A percentile compares a stretch with the other conserved stretches of the same genome.
phyloP scores from a whole-genome alignment of 305 asterid genomes.

The Solanum chacoense region DNA sequence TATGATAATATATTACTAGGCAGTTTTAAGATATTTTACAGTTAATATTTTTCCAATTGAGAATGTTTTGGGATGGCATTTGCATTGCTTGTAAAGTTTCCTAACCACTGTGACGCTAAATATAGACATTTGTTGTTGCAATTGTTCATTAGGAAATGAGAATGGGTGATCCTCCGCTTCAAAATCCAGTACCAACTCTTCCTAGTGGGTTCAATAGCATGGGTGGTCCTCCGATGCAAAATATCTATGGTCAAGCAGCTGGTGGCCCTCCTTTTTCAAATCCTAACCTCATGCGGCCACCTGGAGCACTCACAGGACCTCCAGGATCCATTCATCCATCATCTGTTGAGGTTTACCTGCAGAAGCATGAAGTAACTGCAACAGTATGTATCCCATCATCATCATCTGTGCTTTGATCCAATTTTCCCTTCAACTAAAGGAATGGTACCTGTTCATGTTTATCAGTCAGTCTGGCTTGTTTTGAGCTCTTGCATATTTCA shows the following conservation, averaged over 20 bases:
- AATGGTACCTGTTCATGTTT: background rate
- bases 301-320: slow-evolving; percentile 48
- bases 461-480: background rate
- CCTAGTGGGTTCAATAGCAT: slow-evolving; percentile 43
- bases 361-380: slow-evolving; percentile 90
- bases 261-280: slow-evolving; percentile 50
- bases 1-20: background rate
- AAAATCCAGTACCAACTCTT: slow-evolving; percentile 36
- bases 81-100: background rate
- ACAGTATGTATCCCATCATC: slow-evolving; percentile 45
- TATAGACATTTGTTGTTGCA: slow-evolving; percentile 1
- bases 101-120: background rate
- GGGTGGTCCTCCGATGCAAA: slow-evolving; percentile 55
- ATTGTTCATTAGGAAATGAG: slow-evolving; percentile 51
- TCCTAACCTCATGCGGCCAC: slow-evolving; percentile 53
- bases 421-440: background rate
- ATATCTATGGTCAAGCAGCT: slow-evolving; percentile 42
- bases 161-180: slow-evolving; percentile 49
- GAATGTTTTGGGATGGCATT: background rate
- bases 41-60: background rate
- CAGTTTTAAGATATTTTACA: background rate
- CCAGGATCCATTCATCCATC: slow-evolving; percentile 59
- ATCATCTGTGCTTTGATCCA: background rate
- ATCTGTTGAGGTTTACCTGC: slow-evolving; percentile 66
- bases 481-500: background rate